A percentile compares a stretch with the other conserved stretches of the same genome.
Evolutionary conservation across 192 early-diverging fungal species (phyloP).

Genomic region (Entrophospora sp.): DNA sequence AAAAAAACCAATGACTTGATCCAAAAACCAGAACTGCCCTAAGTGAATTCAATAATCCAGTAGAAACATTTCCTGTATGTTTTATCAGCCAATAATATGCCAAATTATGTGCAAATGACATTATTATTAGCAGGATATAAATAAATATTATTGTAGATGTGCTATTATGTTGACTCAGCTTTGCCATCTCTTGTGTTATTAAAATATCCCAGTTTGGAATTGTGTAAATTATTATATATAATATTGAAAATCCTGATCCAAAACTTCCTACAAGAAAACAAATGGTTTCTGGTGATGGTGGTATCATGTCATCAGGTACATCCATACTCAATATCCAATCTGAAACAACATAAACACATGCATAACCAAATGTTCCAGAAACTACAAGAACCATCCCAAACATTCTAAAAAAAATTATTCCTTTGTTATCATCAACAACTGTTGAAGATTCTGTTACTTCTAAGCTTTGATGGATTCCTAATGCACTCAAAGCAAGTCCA

Average conservation of each 20-base stretch:
- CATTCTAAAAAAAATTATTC: constrained; percentile 21
- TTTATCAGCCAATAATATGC: constrained; percentile 49
- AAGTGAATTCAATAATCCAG: constrained; percentile 46
- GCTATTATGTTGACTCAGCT: constrained; percentile 7
- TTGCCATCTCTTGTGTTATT: constrained; percentile 26
- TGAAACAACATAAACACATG: constrained; percentile 50
- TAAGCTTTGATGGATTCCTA: constrained; percentile 28
- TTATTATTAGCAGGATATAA: constrained; percentile 34
- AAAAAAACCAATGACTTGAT: constrained; percentile 49
- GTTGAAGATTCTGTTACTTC: neutral
- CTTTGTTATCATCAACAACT: neutral
- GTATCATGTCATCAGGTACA: constrained; percentile 16
- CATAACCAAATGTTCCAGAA: constrained; percentile 45
- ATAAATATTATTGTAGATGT: constrained; percentile 26
- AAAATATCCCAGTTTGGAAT: constrained; percentile 40
- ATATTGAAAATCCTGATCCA: constrained; percentile 28
- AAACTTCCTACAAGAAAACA: constrained; percentile 43
- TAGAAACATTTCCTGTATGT: constrained; percentile 44
- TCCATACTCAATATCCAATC: constrained; percentile 39
- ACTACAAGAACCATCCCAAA: constrained; percentile 45
- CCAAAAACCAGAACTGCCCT: constrained; percentile 49
- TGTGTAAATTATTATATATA: constrained; percentile 43
- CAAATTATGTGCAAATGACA: constrained; percentile 39
- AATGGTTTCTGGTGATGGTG: constrained; percentile 40
- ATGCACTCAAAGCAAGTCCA: constrained; percentile 43